Conservation (phyloP, 148 eudicot species). For the Polygonum aviculare region DNA sequence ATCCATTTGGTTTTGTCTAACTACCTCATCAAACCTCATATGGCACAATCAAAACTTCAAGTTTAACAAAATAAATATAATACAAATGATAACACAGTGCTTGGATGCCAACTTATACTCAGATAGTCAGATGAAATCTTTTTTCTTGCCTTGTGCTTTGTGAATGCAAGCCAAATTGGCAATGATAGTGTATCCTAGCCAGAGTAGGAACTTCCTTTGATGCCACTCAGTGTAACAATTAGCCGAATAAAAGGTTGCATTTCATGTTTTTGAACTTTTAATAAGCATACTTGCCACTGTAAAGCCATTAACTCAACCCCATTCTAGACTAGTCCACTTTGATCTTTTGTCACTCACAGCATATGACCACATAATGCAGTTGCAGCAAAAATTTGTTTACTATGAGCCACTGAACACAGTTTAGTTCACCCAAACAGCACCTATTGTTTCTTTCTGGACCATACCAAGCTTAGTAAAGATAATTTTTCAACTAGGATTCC, state of each 20-base stretch:
- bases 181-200: not conserved
- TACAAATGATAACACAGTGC: not conserved
- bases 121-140: not conserved
- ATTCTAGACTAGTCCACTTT: not conserved
- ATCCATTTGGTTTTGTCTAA: not conserved
- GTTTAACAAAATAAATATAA: not conserved
- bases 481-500: not conserved
- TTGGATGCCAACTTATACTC: not conserved
- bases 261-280: not conserved
- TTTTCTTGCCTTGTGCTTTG: not conserved
- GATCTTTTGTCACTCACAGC: not conserved
- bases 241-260: not conserved
- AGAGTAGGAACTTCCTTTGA: not conserved
- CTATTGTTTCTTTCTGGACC: not conserved
- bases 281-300: not conserved
- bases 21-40: not conserved
- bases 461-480: not conserved
- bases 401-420: not conserved
- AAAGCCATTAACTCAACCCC: not conserved
- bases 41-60: not conserved
- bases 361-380: not conserved
- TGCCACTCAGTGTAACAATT: not conserved
- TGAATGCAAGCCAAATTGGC: not conserved
- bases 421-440: not conserved
- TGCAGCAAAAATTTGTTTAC: not conserved